Conservation (phyloP, 257 asterid genomes). For the Schizonepeta tenuifolia region DNA sequence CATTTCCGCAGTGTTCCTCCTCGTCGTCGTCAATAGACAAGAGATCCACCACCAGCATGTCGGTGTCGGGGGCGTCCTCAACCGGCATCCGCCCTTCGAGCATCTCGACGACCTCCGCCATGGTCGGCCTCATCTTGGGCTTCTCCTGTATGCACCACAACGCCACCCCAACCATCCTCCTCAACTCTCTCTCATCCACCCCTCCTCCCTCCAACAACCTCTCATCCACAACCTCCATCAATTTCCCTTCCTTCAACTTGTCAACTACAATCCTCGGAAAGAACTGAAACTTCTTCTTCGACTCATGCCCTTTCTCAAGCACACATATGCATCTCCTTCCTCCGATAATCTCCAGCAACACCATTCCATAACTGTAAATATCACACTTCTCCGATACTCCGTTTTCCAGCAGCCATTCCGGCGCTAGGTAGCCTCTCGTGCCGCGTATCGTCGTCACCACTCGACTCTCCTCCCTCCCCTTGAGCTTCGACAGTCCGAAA, state of each 20-base stretch:
- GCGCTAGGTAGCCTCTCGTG: constrained; percentile 79
- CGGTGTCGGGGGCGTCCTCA: constrained; percentile 57
- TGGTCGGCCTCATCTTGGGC: constrained; percentile 65
- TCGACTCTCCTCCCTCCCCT: constrained; percentile 73
- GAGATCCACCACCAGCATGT: constrained; percentile 57
- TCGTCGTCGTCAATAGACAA: constrained; percentile 41
- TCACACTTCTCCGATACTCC: constrained; percentile 82
- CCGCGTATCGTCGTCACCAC: constrained; percentile 69
- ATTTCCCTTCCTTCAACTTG: constrained; percentile 57
- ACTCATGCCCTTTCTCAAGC: constrained; percentile 35
- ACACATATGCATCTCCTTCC: constrained; percentile 54
- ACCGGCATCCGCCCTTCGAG: constrained; percentile 59
- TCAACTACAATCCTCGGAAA: constrained; percentile 65
- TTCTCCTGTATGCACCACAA: constrained; percentile 85
- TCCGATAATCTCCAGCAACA: constrained; percentile 69
- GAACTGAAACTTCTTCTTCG: constrained; percentile 53
- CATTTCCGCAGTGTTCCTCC: not conserved
- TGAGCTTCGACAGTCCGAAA: constrained; percentile 76
- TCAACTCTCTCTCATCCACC: constrained; percentile 47
- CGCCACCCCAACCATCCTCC: constrained; percentile 54
- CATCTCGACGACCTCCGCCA: constrained; percentile 83
- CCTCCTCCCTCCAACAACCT: constrained; percentile 48
- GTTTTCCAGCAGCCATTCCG: constrained; percentile 79
- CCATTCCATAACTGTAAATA: constrained; percentile 74
- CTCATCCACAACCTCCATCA: constrained; percentile 67